Percentiles rank a stretch among this genome's conserved stretches.
Evolutionary conservation across 169 alveolate species (phyloP).

Genomic region (Cyclospora cayetanensis): DNA sequence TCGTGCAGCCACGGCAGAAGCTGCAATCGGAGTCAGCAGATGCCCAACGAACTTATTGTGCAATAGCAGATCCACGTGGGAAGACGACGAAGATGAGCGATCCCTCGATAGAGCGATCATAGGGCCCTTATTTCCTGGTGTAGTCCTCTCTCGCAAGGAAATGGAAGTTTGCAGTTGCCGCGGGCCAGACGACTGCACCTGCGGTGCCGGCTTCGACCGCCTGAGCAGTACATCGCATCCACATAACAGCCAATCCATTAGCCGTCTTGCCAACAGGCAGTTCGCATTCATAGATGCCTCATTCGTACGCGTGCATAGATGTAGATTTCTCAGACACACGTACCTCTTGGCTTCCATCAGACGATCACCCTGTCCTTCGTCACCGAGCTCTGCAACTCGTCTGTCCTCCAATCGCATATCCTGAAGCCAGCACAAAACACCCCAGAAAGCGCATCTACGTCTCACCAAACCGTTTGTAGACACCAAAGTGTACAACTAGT

Average conservation of each 20-base stretch:
- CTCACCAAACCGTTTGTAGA: no score
- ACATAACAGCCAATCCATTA: neutral
- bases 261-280: no score
- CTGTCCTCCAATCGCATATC: constrained; percentile 39
- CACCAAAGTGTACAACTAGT: no score
- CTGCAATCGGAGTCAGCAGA: neutral
- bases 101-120: no score
- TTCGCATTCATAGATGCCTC: no score
- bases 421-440: no score
- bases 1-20: neutral
- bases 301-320: no score
- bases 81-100: neutral
- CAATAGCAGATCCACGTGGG: neutral
- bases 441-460: no score
- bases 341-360: constrained; percentile 78
- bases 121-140: neutral
- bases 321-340: no score
- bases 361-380: constrained; percentile 84
- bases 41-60: neutral
- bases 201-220: neutral
- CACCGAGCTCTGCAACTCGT: constrained; percentile 72
- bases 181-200: neutral
- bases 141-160: neutral
- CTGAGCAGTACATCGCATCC: neutral
- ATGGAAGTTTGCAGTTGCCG: neutral